phyloP scores from a whole-genome alignment of 768 basidiomycete species.

The Auricularia auricula-judae region DNA sequence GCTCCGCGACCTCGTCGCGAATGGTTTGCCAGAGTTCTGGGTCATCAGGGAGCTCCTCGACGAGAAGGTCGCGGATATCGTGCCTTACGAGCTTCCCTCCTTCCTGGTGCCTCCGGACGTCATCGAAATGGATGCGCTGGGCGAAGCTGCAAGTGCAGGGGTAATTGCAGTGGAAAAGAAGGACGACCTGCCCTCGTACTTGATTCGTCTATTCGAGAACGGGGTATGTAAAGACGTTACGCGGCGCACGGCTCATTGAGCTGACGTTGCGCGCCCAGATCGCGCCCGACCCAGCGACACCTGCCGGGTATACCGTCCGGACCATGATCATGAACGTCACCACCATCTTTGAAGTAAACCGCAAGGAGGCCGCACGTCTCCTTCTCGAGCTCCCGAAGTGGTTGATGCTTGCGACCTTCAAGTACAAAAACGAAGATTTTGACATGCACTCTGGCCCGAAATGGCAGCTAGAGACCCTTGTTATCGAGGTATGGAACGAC shows the following conservation, averaged over 20 bases:
- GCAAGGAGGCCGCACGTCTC: slow-evolving; percentile 86
- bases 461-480: slow-evolving; percentile 81
- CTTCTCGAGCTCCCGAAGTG: slow-evolving; percentile 81
- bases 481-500: slow-evolving; percentile 56
- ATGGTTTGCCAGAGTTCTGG: slow-evolving; percentile 47
- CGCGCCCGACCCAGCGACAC: slow-evolving; percentile 62
- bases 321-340: slow-evolving; percentile 65
- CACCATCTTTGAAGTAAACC: slow-evolving; percentile 88
- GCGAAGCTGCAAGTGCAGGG: slow-evolving; percentile 29
- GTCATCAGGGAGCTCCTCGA: slow-evolving; percentile 47
- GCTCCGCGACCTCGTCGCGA: slow-evolving; percentile 52
- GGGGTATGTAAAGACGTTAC: slow-evolving; percentile 23
- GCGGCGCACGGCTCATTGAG: neutral
- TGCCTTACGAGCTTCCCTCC: slow-evolving; percentile 58
- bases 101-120: slow-evolving; percentile 83
- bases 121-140: slow-evolving; percentile 65
- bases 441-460: slow-evolving; percentile 44
- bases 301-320: slow-evolving; percentile 71
- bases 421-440: slow-evolving; percentile 34
- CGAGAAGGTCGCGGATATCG: slow-evolving; percentile 26
- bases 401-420: slow-evolving; percentile 76
- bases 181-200: slow-evolving; percentile 74
- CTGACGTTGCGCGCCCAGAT: slow-evolving; percentile 33
- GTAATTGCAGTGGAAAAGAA: slow-evolving; percentile 51
- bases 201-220: slow-evolving; percentile 54